Evolutionary conservation across 2,329 filamentous ascomycete genomes (phyloP).

Genomic region (Alternaria triticina): DNA sequence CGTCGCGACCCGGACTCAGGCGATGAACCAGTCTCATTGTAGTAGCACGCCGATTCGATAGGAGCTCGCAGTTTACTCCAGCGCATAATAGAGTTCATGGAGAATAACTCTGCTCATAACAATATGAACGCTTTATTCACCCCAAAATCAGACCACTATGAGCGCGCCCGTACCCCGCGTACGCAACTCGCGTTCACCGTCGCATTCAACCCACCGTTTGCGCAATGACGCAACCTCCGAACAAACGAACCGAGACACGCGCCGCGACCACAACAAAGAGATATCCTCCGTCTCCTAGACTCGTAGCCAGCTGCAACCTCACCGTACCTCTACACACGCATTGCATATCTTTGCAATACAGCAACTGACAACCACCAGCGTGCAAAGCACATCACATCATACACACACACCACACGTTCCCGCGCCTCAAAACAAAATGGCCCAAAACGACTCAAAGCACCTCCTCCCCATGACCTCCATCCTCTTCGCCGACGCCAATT

Average conservation of each 20-base stretch:
- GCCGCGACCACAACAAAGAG: not conserved
- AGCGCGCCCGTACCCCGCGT: not conserved
- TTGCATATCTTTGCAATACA: not conserved
- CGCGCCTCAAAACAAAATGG: not conserved
- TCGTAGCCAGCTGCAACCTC: not conserved
- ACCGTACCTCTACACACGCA: not conserved
- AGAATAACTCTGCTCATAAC: not conserved
- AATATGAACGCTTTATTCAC: not conserved
- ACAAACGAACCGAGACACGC: not conserved
- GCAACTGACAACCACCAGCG: not conserved
- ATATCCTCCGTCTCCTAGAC: fast-evolving
- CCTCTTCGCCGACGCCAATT: constrained; percentile 4
- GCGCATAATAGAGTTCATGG: not conserved
- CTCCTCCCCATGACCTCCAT: constrained; percentile 15
- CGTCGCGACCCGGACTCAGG: not conserved
- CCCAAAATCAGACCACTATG: not conserved
- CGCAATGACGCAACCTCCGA: not conserved
- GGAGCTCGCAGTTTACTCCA: not conserved
- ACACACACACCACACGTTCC: too few species aligned
- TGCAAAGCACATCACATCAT: not conserved
- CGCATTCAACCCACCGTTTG: constrained; percentile 1
- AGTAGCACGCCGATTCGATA: not conserved
- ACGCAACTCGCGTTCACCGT: not conserved
- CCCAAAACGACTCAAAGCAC: constrained; percentile 12
- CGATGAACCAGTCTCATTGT: not conserved